A percentile compares a stretch with the other conserved stretches of the same genome.
phyloP scores from a whole-genome alignment of 495 filamentous ascomycete genomes.

The Terfezia boudieri region DNA sequence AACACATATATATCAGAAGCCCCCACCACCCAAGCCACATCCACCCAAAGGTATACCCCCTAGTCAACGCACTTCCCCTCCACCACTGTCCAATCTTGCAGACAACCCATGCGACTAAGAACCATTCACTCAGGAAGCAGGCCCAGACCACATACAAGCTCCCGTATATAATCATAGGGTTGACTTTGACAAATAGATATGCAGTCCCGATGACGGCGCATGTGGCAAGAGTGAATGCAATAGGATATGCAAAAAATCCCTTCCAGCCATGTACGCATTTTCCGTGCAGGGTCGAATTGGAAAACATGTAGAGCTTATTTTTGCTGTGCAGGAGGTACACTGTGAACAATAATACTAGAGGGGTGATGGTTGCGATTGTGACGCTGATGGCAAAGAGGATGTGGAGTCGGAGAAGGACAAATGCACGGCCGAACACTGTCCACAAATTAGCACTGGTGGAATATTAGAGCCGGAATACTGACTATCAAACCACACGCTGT shows the following conservation, averaged over 20 bases:
- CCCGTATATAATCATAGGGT: slow-evolving; percentile 71
- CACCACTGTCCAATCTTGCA: slow-evolving; percentile 65
- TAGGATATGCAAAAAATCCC: slow-evolving; percentile 65
- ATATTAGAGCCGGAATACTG: not conserved
- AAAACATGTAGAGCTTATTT: slow-evolving; percentile 69
- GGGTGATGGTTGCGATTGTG: slow-evolving; percentile 53
- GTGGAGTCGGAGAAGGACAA: slow-evolving; percentile 56
- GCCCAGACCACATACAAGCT: slow-evolving; percentile 65
- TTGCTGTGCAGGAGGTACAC: slow-evolving; percentile 40
- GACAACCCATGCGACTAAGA: slow-evolving; percentile 62
- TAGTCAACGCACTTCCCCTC: slow-evolving; percentile 67
- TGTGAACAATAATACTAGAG: slow-evolving; percentile 43
- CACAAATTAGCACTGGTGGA: not conserved
- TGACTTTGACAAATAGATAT: slow-evolving; percentile 56
- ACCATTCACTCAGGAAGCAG: slow-evolving; percentile 67
- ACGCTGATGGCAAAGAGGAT: slow-evolving; percentile 77
- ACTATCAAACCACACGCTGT: slow-evolving; percentile 76
- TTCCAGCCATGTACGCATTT: slow-evolving; percentile 51
- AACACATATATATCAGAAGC: slow-evolving; percentile 47
- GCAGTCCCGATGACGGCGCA: slow-evolving; percentile 49
- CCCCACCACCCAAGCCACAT: slow-evolving; percentile 53
- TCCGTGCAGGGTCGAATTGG: slow-evolving; percentile 20
- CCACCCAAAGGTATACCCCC: slow-evolving; percentile 65
- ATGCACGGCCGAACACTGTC: slow-evolving; percentile 47
- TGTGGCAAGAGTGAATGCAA: slow-evolving; percentile 47